These are phyloP conservation scores for Talaromyces sp. DNA, from an alignment of 2,329 filamentous ascomycete species.

Conservation along the genomic window DNA sequence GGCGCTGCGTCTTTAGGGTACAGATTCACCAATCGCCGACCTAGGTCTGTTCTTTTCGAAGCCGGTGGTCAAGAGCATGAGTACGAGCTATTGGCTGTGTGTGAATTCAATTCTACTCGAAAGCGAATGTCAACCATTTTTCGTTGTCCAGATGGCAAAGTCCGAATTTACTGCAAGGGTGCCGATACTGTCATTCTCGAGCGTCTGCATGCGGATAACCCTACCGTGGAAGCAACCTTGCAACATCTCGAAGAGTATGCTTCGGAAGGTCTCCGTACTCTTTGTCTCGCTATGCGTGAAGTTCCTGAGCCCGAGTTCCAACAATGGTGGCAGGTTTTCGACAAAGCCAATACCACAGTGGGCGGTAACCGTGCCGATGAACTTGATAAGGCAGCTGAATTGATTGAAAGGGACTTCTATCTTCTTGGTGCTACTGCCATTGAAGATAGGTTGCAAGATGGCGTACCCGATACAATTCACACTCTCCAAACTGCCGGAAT, in stretches of 20 bases:
- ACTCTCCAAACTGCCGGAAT: constrained; percentile 95
- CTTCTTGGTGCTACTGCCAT: constrained; percentile 95
- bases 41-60: constrained; percentile 81
- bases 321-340: constrained; percentile 84
- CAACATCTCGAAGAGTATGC: constrained; percentile 98
- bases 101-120: constrained; percentile 96
- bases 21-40: constrained; percentile 87
- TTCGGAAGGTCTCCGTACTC: constrained; percentile 88
- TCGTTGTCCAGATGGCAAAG: constrained; percentile 92
- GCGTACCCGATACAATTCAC: constrained; percentile 96
- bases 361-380: constrained; percentile 91
- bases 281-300: constrained; percentile 94
- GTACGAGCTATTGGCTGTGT: constrained; percentile 93
- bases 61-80: constrained; percentile 72
- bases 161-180: constrained; percentile 92
- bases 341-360: constrained; percentile 85
- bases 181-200: constrained; percentile 98
- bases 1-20: constrained; percentile 86
- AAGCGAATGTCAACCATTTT: constrained; percentile 99
- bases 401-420: constrained; percentile 90
- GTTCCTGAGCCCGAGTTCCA: constrained; percentile 85
- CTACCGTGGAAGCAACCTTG: constrained; percentile 84
- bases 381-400: constrained; percentile 92
- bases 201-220: constrained; percentile 79
- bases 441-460: constrained; percentile 94